A percentile compares a stretch with the other conserved stretches of the same genome.
These are phyloP conservation scores for Xanthoceras sorbifolium DNA, from an alignment of 345 rosid species.

Conservation along the genomic window DNA sequence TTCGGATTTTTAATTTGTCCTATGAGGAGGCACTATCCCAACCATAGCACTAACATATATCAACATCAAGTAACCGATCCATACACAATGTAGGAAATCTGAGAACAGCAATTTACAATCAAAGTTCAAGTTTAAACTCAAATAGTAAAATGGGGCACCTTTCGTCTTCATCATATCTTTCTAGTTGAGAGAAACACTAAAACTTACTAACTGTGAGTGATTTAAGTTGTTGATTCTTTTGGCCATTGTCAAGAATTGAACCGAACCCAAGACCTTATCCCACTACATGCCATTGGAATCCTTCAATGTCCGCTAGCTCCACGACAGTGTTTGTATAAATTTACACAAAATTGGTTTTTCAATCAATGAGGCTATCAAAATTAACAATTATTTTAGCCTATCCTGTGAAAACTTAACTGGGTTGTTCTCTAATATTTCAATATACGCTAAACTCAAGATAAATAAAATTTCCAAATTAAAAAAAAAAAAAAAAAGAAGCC, in stretches of 20 bases:
- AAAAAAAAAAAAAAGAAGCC: constrained; percentile 4
- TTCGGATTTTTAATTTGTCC: neutral
- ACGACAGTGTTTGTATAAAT: neutral
- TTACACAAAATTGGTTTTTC: neutral
- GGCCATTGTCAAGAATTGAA: neutral
- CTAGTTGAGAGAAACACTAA: neutral
- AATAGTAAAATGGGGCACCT: neutral
- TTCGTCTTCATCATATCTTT: neutral
- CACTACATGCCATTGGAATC: neutral
- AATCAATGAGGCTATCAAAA: neutral
- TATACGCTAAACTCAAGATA: neutral
- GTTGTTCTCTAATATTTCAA: neutral
- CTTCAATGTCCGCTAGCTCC: neutral
- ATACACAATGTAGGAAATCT: neutral
- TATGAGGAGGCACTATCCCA: neutral
- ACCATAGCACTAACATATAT: neutral
- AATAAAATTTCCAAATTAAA: neutral
- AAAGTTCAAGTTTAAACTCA: neutral
- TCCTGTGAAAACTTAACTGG: neutral
- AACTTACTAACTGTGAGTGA: neutral
- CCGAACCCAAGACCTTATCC: neutral
- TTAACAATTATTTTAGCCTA: neutral
- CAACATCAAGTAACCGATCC: neutral
- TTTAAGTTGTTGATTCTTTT: neutral
- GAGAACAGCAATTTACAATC: neutral